Evolutionary conservation across 2,329 filamentous ascomycete species (phyloP), one percentile per base, ranked within the genome.

Genomic region (Cytospora schulzeri): DNA sequence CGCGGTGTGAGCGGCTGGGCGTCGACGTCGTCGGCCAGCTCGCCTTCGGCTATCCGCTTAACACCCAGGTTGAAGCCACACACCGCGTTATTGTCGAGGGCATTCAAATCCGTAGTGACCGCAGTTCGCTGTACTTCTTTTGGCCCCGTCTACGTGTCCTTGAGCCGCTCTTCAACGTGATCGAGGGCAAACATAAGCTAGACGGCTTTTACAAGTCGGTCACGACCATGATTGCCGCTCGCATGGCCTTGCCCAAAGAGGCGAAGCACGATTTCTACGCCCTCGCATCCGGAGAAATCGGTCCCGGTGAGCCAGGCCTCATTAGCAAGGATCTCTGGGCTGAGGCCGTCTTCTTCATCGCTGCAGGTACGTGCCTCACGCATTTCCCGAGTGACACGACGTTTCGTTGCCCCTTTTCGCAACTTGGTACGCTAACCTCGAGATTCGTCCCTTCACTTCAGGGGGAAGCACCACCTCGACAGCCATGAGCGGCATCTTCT

Each of bases 241-340:
- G 60, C 2, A 57, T 62, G 53, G 52, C 52, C 2, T 8, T 52
- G n/a, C 28, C 38, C 3, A 62, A 63, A 35, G 24, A 65, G 22
- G 66, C 66, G 17, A 59, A 60, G 38, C 65, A 58, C 31, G 70
- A 71, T 51, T 62, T 70, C 9, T 70, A 68, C 50, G 62, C 69
- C 1, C 61, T 69, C 31, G 62, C 69, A 24, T 62, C 65, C 2
- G 68, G 66, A 7, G 68, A 69, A 4, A 50, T 48, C 14, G 35
- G 29, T 24, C 2, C 26, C 1, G n/a, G 22, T 7, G 53, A 52
- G 15, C 2, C 29, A 24, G 41, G 35, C 8, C 17, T 62, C 2
- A 29, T 57, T 11, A 48, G 24, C 2, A 52, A 48, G 15, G 41
- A 62, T 4, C 41, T 62, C 19, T 62, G 60, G 60, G 41, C 60